phyloP scores from a whole-genome alignment of 2,329 filamentous ascomycete genomes.

The Colletotrichum salicis region DNA sequence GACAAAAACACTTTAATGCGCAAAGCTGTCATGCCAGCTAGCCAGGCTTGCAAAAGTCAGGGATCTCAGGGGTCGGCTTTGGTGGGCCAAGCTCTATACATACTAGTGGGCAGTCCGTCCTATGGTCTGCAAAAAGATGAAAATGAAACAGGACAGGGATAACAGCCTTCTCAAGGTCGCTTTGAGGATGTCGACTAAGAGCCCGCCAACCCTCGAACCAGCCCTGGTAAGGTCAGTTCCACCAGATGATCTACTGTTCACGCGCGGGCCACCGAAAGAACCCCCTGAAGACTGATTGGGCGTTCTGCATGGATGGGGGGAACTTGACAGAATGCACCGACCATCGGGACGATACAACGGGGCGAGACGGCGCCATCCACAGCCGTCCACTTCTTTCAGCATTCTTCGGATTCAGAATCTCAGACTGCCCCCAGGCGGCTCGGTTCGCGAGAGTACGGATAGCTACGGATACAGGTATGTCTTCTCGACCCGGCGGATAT shows the following conservation, averaged over 20 bases:
- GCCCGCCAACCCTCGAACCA: neutral
- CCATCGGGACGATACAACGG: conserved; percentile 24
- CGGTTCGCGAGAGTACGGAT: neutral
- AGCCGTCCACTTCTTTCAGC: neutral
- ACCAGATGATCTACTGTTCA: conserved; percentile 28
- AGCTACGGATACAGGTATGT: neutral
- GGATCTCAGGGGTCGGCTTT: conserved; percentile 14
- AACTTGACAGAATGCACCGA: conserved; percentile 25
- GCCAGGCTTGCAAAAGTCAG: conserved; percentile 11
- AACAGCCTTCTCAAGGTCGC: conserved; percentile 6
- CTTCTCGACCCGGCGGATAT: neutral
- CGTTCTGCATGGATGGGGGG: conserved; percentile 28
- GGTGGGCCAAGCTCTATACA: conserved; percentile 1
- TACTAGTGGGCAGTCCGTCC: neutral
- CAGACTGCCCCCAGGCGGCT: neutral
- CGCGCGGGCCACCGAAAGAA: conserved; percentile 23
- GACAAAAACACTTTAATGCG: conserved; percentile 35
- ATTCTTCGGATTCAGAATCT: neutral
- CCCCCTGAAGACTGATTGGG: conserved; percentile 15
- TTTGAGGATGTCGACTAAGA: neutral
- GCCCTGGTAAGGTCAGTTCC: conserved; percentile 10
- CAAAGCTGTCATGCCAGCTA: conserved; percentile 29
- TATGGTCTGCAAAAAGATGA: conserved; percentile 25
- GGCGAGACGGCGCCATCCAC: neutral
- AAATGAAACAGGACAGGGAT: conserved; percentile 35